Percentiles rank a stretch among this genome's conserved stretches.
Conservation (phyloP, 495 filamentous ascomycete species). For the Penicillium silybi region DNA sequence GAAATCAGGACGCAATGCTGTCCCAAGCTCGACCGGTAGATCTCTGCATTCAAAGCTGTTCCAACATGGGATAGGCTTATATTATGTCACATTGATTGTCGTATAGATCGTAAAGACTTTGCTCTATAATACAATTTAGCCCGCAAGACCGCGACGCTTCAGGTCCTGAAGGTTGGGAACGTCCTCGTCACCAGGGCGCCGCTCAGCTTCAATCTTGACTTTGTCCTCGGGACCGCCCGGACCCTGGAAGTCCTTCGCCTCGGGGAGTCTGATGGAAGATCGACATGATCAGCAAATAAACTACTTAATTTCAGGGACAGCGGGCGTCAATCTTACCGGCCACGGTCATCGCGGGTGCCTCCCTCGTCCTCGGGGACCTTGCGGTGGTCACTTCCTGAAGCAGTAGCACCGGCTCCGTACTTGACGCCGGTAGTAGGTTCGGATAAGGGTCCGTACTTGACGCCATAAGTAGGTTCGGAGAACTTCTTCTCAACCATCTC, state of each 20-base stretch:
- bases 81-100: background rate
- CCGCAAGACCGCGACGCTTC: conserved; percentile 23
- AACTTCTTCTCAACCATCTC: conserved; percentile 43
- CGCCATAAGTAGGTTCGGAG: conserved; percentile 31
- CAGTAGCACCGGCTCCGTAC: conserved; percentile 44
- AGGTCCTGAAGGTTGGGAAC: conserved; percentile 29
- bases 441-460: conserved; percentile 49
- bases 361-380: conserved; percentile 50
- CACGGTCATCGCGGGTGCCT: conserved; percentile 43
- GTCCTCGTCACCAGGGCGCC: conserved; percentile 42
- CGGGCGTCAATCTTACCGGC: conserved; percentile 26
- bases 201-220: conserved; percentile 29
- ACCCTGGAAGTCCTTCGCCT: conserved; percentile 49
- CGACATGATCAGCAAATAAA: background rate
- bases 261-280: conserved; percentile 28
- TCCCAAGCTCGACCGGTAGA: no score
- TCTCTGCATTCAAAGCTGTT: no score
- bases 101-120: conserved; percentile 2
- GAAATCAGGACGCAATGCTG: no score
- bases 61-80: background rate
- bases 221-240: conserved; percentile 51
- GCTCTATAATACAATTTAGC: conserved; percentile 14
- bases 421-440: conserved; percentile 35
- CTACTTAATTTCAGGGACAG: background rate
- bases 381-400: conserved; percentile 49